A percentile compares a stretch with the other conserved stretches of the same genome.
Evolutionary conservation across 1,139 yeast genomes (phyloP).

Genomic region (Magnusiomyces tetraspermus): DNA sequence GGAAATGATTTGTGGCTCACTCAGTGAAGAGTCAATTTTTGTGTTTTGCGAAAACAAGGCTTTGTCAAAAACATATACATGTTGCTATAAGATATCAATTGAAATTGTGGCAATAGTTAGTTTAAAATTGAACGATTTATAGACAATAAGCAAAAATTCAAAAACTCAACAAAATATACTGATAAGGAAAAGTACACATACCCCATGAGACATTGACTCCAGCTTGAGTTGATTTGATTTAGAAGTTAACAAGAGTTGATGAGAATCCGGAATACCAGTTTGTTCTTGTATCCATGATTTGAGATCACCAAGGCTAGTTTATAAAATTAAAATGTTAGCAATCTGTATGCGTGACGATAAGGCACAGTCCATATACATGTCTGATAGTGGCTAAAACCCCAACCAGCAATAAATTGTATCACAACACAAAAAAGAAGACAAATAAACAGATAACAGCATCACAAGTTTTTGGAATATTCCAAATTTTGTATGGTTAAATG

Average conservation of each 20-base stretch:
- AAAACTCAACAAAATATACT: background rate
- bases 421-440: too few species aligned
- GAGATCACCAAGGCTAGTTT: conserved; percentile 19
- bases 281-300: conserved; percentile 15
- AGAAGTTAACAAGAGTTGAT: conserved; percentile 27
- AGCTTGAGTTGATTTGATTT: conserved; percentile 26
- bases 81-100: conserved; percentile 10
- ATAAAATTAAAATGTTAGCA: background rate
- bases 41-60: conserved; percentile 9
- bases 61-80: conserved; percentile 13
- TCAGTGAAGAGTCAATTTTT: conserved; percentile 13
- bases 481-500: background rate
- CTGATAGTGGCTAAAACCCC: too few species aligned
- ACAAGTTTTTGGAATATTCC: too few species aligned
- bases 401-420: too few species aligned
- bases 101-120: background rate
- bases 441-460: too few species aligned
- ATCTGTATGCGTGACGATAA: background rate
- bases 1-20: conserved; percentile 7
- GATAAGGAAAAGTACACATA: conserved; percentile 5
- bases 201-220: conserved; percentile 24
- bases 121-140: background rate
- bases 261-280: conserved; percentile 19
- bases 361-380: background rate
- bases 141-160: background rate